phyloP scores from a whole-genome alignment of 768 basidiomycete species.

The Astraeus odoratus region DNA sequence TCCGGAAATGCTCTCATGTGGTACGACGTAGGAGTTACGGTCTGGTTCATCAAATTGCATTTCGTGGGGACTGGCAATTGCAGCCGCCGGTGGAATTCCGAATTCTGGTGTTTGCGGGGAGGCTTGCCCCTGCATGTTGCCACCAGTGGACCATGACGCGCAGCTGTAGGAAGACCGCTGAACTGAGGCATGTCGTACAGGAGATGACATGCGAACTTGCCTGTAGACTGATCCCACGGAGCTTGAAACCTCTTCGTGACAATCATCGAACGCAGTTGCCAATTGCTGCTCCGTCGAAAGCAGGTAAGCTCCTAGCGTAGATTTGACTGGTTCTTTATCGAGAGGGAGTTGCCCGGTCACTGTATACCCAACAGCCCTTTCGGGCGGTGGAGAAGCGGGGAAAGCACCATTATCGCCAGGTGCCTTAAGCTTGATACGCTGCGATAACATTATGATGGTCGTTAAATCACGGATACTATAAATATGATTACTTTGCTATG shows the following conservation, averaged over 20 bases:
- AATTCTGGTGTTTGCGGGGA: conserved; percentile 18
- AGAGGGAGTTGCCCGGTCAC: background rate
- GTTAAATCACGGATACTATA: no score
- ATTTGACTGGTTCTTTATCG: background rate
- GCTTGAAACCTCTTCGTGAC: no score
- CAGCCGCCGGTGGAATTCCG: conserved; percentile 3
- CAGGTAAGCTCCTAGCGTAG: background rate
- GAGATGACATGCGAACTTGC: conserved; percentile 8
- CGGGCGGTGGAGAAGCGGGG: background rate
- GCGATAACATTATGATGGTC: no score
- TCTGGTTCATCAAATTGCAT: conserved; percentile 7
- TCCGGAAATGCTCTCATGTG: background rate
- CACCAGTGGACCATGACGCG: conserved; percentile 12
- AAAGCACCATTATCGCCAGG: background rate
- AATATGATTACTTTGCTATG: no score
- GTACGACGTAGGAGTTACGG: background rate
- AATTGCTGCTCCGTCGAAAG: background rate
- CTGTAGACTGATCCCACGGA: conserved; percentile 21
- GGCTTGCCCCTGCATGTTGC: conserved; percentile 6
- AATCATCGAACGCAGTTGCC: no score
- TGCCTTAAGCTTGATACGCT: background rate
- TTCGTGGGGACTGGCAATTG: conserved; percentile 10
- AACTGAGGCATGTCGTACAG: background rate
- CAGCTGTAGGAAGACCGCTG: background rate
- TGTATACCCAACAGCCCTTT: background rate